phyloP scores from a whole-genome alignment of 1,139 yeast genomes.

The Lodderomyces parapsilosis region DNA sequence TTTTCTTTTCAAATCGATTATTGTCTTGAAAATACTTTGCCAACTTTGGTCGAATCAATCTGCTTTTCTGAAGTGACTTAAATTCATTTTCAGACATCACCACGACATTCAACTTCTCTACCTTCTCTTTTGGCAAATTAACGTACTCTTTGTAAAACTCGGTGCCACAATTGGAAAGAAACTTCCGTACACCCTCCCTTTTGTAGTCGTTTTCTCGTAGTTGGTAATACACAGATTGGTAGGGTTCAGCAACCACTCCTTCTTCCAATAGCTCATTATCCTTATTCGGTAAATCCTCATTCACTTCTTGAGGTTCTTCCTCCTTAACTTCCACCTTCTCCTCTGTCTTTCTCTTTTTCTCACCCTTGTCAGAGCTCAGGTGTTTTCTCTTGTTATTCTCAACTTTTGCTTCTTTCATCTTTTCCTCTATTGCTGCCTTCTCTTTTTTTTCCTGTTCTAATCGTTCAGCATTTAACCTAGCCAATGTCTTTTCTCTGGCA shows the following conservation, averaged over 20 bases:
- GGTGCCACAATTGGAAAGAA: constrained; percentile 23
- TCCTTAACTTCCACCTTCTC: constrained; percentile 11
- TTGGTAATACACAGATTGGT: constrained; percentile 51
- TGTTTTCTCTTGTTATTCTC: constrained; percentile 24
- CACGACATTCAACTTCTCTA: constrained; percentile 17
- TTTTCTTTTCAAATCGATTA: constrained; percentile 22
- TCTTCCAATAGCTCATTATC: constrained; percentile 41
- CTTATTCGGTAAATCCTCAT: constrained; percentile 31
- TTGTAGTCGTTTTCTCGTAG: constrained; percentile 49
- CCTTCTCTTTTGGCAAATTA: constrained; percentile 15
- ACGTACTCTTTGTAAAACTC: constrained; percentile 16
- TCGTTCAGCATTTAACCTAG: constrained; percentile 26
- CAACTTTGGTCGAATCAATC: constrained; percentile 33
- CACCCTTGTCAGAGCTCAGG: constrained; percentile 26
- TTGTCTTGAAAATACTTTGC: constrained; percentile 28
- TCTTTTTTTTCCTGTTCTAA: constrained; percentile 9
- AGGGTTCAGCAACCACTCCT: constrained; percentile 46
- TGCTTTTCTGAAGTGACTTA: constrained; percentile 30
- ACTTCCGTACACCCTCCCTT: constrained; percentile 32
- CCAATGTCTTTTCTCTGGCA: constrained; percentile 35
- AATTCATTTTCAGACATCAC: constrained; percentile 28
- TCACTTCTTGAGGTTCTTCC: constrained; percentile 11
- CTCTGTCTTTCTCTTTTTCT: constrained; percentile 21
- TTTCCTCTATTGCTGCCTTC: neutral
- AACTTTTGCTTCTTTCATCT: constrained; percentile 2